phyloP scores from a whole-genome alignment of 2,329 filamentous ascomycete genomes.

The Arthrinium phaeospermum region DNA sequence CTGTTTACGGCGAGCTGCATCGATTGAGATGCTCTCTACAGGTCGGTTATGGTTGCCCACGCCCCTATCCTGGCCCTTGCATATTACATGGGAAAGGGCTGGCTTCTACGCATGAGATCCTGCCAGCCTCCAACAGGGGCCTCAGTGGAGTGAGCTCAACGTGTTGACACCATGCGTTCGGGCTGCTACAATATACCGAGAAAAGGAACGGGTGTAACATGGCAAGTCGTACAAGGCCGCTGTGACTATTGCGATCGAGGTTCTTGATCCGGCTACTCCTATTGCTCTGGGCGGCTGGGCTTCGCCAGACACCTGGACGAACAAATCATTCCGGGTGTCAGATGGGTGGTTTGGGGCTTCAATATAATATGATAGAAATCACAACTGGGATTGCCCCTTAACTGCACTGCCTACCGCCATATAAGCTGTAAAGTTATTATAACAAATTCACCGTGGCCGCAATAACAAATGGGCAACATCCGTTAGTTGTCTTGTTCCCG shows the following conservation, averaged over 20 bases:
- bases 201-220: background rate
- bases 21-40: background rate
- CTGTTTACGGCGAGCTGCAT: background rate
- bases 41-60: background rate
- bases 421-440: background rate
- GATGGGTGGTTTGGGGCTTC: background rate
- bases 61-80: background rate
- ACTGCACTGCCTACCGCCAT: background rate
- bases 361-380: background rate
- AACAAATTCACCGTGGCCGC: background rate
- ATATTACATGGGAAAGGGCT: background rate
- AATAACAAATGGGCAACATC: background rate
- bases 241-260: background rate
- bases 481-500: background rate
- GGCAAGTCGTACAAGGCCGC: background rate
- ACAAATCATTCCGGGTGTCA: background rate
- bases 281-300: background rate
- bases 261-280: background rate
- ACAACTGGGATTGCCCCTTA: background rate
- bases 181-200: background rate
- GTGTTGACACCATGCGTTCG: background rate
- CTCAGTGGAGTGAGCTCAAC: constrained; percentile 3
- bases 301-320: background rate
- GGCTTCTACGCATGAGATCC: background rate
- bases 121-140: background rate